These are phyloP conservation scores for Phylloporus sp. DNA, from an alignment of 1,284 basidiomycete genomes.

Conservation along the genomic window DNA sequence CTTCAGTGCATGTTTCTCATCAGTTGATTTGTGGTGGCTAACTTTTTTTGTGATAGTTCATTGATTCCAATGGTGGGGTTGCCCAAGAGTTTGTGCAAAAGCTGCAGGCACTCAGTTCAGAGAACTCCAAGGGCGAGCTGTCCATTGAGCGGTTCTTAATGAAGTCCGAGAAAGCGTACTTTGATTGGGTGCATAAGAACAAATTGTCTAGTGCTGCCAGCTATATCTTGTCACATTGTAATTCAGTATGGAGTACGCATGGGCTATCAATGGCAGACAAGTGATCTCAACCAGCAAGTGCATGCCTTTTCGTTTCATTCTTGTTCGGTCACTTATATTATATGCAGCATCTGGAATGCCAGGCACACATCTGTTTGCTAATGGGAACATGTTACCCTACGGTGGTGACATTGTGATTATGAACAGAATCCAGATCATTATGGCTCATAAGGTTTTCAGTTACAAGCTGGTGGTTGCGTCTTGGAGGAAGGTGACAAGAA, in stretches of 20 bases:
- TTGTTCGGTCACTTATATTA: constrained; percentile 13
- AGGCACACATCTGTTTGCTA: constrained; percentile 51
- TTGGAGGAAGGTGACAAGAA: too few relatives aligned
- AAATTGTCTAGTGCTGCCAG: constrained; percentile 81
- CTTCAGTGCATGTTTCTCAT: constrained; percentile 58
- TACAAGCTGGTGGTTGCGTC: too few relatives aligned
- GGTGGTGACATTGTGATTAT: constrained; percentile 66
- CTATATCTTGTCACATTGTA: constrained; percentile 76
- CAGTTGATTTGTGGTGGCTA: neutral
- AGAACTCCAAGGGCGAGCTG: constrained; percentile 89
- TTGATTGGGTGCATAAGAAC: constrained; percentile 86
- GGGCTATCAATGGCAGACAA: constrained; percentile 54
- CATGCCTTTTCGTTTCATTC: constrained; percentile 34
- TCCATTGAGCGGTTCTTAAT: constrained; percentile 90
- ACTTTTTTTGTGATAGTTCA: constrained; percentile 60
- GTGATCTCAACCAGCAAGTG: constrained; percentile 76
- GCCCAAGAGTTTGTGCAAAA: constrained; percentile 88
- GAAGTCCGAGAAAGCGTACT: constrained; percentile 93
- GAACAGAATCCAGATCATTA: constrained; percentile 79
- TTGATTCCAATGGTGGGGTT: constrained; percentile 89
- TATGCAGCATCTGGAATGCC: constrained; percentile 52
- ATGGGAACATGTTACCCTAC: constrained; percentile 59
- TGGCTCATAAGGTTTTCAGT: constrained; percentile 76
- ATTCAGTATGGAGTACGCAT: constrained; percentile 81
- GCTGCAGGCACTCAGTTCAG: constrained; percentile 75